Evolutionary conservation across 495 filamentous ascomycete species (phyloP).

Genomic region (Penicillium tannophilum): DNA sequence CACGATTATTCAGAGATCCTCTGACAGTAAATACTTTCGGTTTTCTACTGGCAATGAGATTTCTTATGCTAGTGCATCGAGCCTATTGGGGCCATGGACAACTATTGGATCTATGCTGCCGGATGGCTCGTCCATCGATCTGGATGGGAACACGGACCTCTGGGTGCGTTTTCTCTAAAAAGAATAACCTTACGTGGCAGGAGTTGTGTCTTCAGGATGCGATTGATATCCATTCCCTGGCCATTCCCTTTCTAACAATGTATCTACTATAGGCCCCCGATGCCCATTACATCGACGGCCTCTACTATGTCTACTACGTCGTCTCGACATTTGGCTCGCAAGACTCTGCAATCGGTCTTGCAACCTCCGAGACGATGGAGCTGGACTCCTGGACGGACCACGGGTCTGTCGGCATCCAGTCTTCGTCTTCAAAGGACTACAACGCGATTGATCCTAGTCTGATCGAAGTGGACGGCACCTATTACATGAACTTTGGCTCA

Average conservation of each 20-base stretch:
- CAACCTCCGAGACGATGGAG: slow-evolving; percentile 64
- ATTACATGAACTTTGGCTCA: slow-evolving; percentile 66
- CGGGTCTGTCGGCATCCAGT: slow-evolving; percentile 54
- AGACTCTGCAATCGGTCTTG: slow-evolving; percentile 67
- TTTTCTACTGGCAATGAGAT: slow-evolving; percentile 72
- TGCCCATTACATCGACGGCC: slow-evolving; percentile 52
- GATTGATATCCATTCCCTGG: neutral
- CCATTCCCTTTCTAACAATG: neutral
- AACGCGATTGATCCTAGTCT: slow-evolving; percentile 76
- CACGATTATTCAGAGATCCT: slow-evolving; percentile 59
- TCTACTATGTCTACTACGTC: slow-evolving; percentile 73
- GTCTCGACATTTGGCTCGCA: slow-evolving; percentile 70
- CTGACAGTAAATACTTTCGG: slow-evolving; percentile 70
- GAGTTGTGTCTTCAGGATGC: neutral
- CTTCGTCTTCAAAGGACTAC: slow-evolving; percentile 52
- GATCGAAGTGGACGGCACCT: slow-evolving; percentile 47
- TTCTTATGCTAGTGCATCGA: slow-evolving; percentile 60
- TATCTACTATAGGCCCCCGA: slow-evolving; percentile 62
- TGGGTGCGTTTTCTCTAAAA: slow-evolving; percentile 54
- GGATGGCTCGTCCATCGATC: slow-evolving; percentile 60
- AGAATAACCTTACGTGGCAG: neutral
- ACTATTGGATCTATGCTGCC: slow-evolving; percentile 60
- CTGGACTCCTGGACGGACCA: slow-evolving; percentile 58
- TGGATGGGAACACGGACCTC: slow-evolving; percentile 60
- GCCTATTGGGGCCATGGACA: slow-evolving; percentile 69